phyloP scores from a whole-genome alignment of 768 basidiomycete genomes.

The Infundibulicybe gibba region DNA sequence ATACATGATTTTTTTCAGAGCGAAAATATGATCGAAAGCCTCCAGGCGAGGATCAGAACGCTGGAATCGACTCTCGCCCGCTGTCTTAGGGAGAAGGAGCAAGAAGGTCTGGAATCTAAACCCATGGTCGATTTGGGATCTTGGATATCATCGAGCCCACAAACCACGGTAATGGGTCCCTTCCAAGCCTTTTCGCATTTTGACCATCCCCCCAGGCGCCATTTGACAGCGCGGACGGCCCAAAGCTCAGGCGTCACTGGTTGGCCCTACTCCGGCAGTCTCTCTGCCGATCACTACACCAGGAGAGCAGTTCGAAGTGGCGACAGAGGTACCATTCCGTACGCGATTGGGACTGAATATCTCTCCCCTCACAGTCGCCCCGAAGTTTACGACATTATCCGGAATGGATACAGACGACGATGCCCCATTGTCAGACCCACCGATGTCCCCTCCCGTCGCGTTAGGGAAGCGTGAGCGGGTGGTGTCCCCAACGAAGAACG shows the following conservation, averaged over 20 bases:
- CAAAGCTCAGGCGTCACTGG: neutral
- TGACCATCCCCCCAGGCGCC: neutral
- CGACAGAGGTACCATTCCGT: neutral
- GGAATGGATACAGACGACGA: conserved; percentile 15
- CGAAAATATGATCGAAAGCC: conserved; percentile 39
- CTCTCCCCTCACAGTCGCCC: neutral
- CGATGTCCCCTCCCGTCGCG: neutral
- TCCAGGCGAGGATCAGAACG: conserved; percentile 39
- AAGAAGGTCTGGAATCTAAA: conserved; percentile 18
- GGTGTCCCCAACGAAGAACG: conserved; percentile 3
- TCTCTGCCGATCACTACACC: neutral
- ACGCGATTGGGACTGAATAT: neutral
- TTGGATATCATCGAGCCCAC: conserved; percentile 35
- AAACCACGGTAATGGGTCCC: conserved; percentile 5
- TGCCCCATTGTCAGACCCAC: conserved; percentile 9
- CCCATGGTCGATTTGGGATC: conserved; percentile 37
- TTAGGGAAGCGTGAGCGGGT: conserved; percentile 11
- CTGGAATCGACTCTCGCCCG: conserved; percentile 46
- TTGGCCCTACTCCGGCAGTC: neutral
- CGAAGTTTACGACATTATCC: neutral
- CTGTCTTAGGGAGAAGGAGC: conserved; percentile 33
- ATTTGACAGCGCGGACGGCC: neutral
- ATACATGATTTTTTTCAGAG: conserved; percentile 29
- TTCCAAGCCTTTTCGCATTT: neutral
- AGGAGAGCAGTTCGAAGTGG: neutral